Evolutionary conservation across 345 rosid genomes (phyloP).

Genomic region (Brassica napus): DNA sequence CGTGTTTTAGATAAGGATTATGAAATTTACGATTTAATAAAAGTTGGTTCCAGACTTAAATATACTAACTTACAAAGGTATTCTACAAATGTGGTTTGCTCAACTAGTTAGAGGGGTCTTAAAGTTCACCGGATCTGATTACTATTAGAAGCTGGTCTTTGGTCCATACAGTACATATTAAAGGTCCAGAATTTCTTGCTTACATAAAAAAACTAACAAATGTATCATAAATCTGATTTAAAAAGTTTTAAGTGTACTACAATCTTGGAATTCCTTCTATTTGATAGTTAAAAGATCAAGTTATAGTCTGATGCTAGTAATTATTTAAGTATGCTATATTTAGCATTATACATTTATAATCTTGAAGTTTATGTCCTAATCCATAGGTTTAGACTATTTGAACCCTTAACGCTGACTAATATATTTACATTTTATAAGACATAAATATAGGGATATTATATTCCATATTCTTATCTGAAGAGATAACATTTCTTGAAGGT

Average conservation of each 20-base stretch:
- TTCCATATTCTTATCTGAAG: constrained; percentile 24
- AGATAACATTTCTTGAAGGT: constrained; percentile 20
- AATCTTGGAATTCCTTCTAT: neutral
- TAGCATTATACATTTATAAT: neutral
- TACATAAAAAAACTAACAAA: neutral
- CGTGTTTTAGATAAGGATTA: constrained; percentile 35
- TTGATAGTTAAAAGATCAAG: neutral
- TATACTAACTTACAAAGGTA: constrained; percentile 8
- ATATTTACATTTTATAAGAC: neutral
- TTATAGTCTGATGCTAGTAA: neutral
- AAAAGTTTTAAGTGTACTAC: neutral
- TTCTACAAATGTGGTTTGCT: neutral
- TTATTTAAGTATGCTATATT: neutral
- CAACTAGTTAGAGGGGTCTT: neutral
- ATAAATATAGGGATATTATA: neutral
- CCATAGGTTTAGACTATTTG: constrained; percentile 1
- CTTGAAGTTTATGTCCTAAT: constrained; percentile 3
- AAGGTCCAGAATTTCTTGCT: neutral
- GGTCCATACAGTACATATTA: neutral
- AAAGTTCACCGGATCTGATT: neutral
- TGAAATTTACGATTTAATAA: neutral
- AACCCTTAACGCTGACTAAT: constrained; percentile 14
- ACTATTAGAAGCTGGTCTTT: neutral
- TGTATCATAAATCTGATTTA: neutral
- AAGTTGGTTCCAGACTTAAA: neutral